phyloP scores from a whole-genome alignment of 2,329 filamentous ascomycete genomes.

The Botrytis cinerea region DNA sequence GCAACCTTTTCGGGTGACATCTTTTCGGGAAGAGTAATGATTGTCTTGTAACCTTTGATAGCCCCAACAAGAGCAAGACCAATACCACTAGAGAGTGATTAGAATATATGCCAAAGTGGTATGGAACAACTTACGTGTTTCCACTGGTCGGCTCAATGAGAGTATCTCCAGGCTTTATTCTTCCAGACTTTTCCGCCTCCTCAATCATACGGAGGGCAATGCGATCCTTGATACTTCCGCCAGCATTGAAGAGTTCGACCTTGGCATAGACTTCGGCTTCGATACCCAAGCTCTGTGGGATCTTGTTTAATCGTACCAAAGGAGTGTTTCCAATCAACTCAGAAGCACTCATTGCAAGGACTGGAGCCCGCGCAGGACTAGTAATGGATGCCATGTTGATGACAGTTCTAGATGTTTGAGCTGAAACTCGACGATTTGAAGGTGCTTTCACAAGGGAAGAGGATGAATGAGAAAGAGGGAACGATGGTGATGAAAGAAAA shows the following conservation, averaged over 20 bases:
- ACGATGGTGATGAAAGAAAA: constrained; percentile 10
- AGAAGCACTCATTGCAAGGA: constrained; percentile 61
- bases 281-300: constrained; percentile 88
- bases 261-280: constrained; percentile 89
- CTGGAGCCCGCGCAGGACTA: constrained; percentile 33
- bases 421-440: not conserved
- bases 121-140: constrained; percentile 65
- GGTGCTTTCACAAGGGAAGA: not conserved
- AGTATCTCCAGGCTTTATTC: constrained; percentile 96
- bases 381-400: constrained; percentile 32
- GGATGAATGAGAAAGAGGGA: not conserved
- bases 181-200: constrained; percentile 84
- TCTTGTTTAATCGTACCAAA: constrained; percentile 89
- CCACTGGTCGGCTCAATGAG: constrained; percentile 97
- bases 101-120: not conserved
- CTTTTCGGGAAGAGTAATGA: constrained; percentile 98
- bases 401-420: not conserved
- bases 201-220: constrained; percentile 98
- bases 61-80: constrained; percentile 91
- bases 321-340: constrained; percentile 95
- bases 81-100: constrained; percentile 63
- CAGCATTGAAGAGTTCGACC: constrained; percentile 90
- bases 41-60: constrained; percentile 96
- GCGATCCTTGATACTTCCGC: constrained; percentile 90
- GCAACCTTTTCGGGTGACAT: constrained; percentile 99